Conservation (phyloP, 108 stramenopile genomes). For the Cyclotella sp. region DNA sequence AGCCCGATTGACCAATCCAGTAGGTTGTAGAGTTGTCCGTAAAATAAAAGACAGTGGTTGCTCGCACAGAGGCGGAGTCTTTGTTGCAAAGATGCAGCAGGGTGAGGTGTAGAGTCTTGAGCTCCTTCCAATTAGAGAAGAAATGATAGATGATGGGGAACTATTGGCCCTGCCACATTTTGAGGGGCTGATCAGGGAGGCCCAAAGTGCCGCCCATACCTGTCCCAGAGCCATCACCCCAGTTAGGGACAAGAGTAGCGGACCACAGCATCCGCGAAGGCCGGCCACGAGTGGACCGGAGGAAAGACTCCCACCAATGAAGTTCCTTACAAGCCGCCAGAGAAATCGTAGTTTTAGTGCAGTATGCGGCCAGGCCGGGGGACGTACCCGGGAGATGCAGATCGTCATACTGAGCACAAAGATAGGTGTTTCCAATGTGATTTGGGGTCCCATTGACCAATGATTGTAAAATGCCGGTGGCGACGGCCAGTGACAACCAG, state of each 20-base stretch:
- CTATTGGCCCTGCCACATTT: constrained; percentile 8
- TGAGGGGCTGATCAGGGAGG: not conserved
- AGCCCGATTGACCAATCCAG: no score
- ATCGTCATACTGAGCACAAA: not conserved
- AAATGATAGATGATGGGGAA: not conserved
- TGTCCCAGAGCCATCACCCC: constrained; percentile 10
- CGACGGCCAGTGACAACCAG: not conserved
- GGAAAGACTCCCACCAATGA: not conserved
- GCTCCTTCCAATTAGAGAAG: constrained; percentile 7
- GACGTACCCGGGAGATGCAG: not conserved
- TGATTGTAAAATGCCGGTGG: constrained; percentile 5
- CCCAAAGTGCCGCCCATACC: not conserved
- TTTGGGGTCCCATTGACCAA: not conserved
- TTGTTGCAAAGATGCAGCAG: not conserved
- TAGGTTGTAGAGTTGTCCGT: constrained; percentile 3
- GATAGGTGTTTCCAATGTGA: not conserved
- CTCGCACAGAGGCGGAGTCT: not conserved
- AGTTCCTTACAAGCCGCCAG: not conserved
- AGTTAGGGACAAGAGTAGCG: not conserved
- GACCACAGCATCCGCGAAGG: not conserved
- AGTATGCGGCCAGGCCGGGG: not conserved
- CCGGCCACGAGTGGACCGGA: not conserved
- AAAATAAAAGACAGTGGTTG: constrained; percentile 6
- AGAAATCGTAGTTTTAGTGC: not conserved
- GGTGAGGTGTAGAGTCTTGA: not conserved